Conservation (phyloP, 2,329 filamentous ascomycete species). For the Intubia oerlemansii region DNA sequence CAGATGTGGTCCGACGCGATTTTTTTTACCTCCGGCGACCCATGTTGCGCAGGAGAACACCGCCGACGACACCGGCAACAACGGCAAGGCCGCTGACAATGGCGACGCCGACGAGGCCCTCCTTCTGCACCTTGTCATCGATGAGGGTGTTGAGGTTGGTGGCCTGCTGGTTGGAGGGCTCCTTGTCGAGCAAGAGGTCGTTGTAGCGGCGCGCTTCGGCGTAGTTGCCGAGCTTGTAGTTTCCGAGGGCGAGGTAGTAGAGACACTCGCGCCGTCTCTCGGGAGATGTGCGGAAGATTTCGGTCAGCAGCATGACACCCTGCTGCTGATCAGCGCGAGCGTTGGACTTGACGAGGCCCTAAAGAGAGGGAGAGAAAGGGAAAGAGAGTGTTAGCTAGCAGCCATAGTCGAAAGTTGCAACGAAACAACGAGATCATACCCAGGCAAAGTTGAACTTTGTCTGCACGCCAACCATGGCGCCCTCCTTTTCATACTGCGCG, state of each 20-base stretch:
- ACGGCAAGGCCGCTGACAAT: slow-evolving; percentile 87
- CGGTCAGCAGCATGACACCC: slow-evolving; percentile 78
- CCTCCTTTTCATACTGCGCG: slow-evolving; percentile 91
- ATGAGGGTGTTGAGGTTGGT: slow-evolving; percentile 70
- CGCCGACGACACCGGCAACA: slow-evolving; percentile 80
- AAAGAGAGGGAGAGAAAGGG: slow-evolving; percentile 2
- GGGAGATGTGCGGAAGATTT: slow-evolving; percentile 86
- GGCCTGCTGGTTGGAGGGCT: slow-evolving; percentile 80
- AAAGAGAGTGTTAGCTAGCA: too few species aligned
- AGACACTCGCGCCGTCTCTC: slow-evolving; percentile 93
- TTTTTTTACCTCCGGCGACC: slow-evolving; percentile 39
- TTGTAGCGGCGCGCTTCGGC: slow-evolving; percentile 89
- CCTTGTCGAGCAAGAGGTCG: slow-evolving; percentile 73
- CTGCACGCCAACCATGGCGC: slow-evolving; percentile 87
- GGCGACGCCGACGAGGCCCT: slow-evolving; percentile 82
- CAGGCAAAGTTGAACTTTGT: slow-evolving; percentile 99
- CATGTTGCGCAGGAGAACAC: slow-evolving; percentile 60
- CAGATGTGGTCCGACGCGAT: not conserved
- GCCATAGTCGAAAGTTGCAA: not conserved
- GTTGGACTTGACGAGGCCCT: slow-evolving; percentile 92
- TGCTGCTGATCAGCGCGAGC: slow-evolving; percentile 74
- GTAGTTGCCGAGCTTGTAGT: slow-evolving; percentile 97
- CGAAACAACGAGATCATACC: slow-evolving; percentile 40
- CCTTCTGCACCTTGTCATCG: slow-evolving; percentile 88
- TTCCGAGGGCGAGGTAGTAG: slow-evolving; percentile 91